Percentiles rank a stretch among this genome's conserved stretches.
Evolutionary conservation across 179 eudicot species (phyloP).

Genomic region (Silene noctiflora): DNA sequence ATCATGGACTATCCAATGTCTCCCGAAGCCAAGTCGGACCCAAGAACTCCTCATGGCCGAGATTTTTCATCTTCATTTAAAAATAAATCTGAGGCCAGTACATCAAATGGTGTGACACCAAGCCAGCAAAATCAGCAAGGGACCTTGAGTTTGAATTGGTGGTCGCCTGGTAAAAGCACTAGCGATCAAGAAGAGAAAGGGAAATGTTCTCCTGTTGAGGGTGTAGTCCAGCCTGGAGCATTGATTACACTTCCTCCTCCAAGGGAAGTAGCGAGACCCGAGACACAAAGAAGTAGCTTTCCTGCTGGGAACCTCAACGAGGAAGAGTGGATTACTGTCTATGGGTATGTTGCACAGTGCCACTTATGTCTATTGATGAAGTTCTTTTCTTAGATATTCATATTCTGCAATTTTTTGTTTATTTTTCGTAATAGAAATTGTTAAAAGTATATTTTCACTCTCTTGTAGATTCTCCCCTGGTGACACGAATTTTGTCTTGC

Average conservation of each 20-base stretch:
- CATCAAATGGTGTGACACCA: slow-evolving; percentile 49
- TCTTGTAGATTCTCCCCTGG: slow-evolving; percentile 70
- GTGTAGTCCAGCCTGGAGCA: slow-evolving; percentile 81
- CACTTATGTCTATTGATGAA: not conserved
- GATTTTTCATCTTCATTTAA: slow-evolving; percentile 54
- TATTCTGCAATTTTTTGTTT: not conserved
- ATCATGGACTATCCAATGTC: slow-evolving; percentile 66
- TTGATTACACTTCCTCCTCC: slow-evolving; percentile 83
- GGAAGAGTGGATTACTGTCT: slow-evolving; percentile 98
- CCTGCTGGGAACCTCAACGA: slow-evolving; percentile 64
- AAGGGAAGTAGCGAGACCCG: slow-evolving; percentile 90
- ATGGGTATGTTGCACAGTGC: slow-evolving; percentile 51
- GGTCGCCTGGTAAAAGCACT: slow-evolving; percentile 67
- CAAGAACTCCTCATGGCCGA: slow-evolving; percentile 60
- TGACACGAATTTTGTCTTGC: slow-evolving; percentile 81
- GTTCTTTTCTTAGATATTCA: not conserved
- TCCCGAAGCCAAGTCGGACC: slow-evolving; percentile 71
- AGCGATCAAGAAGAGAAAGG: slow-evolving; percentile 82
- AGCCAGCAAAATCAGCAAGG: slow-evolving; percentile 63
- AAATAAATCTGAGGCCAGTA: slow-evolving; percentile 61
- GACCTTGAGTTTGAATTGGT: slow-evolving; percentile 59
- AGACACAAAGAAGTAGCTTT: slow-evolving; percentile 54
- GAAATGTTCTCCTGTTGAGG: slow-evolving; percentile 90
- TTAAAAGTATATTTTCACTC: not conserved
- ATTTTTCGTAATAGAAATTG: too few species aligned